phyloP scores from a whole-genome alignment of 768 basidiomycete genomes.

The Sarcodon sp. region DNA sequence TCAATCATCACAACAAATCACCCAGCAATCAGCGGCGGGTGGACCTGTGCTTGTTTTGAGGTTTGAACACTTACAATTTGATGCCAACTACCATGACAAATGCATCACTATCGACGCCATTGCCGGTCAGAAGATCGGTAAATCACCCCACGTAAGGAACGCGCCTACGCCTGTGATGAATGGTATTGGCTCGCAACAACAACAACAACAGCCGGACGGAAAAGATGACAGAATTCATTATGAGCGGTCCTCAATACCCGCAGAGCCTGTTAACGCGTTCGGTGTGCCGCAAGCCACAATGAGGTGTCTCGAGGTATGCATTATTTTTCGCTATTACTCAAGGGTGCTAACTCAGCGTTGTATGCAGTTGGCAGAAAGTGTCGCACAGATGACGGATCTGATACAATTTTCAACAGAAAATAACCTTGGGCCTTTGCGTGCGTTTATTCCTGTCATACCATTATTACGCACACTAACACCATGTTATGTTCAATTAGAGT shows the following conservation, averaged over 20 bases:
- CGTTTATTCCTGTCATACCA: slow-evolving; percentile 17
- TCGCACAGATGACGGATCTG: slow-evolving; percentile 68
- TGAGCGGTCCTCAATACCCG: slow-evolving; percentile 59
- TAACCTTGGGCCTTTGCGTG: slow-evolving; percentile 54
- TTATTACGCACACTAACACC: background rate
- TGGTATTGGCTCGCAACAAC: slow-evolving; percentile 6
- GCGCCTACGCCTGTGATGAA: slow-evolving; percentile 13
- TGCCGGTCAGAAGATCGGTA: slow-evolving; percentile 30
- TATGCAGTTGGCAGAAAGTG: slow-evolving; percentile 64
- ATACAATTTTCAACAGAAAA: slow-evolving; percentile 49
- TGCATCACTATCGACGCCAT: slow-evolving; percentile 57
- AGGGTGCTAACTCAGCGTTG: slow-evolving; percentile 3
- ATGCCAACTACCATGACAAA: slow-evolving; percentile 64
- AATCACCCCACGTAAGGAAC: slow-evolving; percentile 18
- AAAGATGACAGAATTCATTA: slow-evolving; percentile 42
- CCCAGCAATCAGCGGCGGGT: slow-evolving; percentile 6
- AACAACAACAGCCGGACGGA: slow-evolving; percentile 5
- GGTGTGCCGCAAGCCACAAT: slow-evolving; percentile 84
- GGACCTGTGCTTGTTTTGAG: slow-evolving; percentile 27
- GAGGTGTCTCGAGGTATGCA: slow-evolving; percentile 69
- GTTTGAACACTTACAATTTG: slow-evolving; percentile 66
- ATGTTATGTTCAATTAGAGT: slow-evolving; percentile 18
- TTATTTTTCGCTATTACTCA: background rate
- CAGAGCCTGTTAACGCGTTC: slow-evolving; percentile 79
- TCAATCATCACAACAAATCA: slow-evolving; percentile 10